Base-by-base conservation (phyloP, 441 rosid species). In the Sinapis alba region DNA sequence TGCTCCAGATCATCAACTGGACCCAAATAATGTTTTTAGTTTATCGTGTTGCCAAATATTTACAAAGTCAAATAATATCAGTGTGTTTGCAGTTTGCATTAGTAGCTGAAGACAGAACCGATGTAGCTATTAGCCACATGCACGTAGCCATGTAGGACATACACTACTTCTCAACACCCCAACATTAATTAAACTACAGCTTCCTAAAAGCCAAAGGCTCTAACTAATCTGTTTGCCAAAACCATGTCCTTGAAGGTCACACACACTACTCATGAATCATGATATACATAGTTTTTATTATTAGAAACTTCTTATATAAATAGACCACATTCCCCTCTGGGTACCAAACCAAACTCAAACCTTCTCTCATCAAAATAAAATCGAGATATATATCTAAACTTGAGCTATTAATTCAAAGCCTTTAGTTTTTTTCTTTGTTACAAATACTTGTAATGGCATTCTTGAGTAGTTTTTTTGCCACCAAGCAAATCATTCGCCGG, bases 331-430 rank as follows among this genome's bases (percentile, higher is more conserved):
- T 20, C 66, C 32, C 10, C 38, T 66, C 10, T n/a, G 19, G 65
- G 51, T 73, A 58, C 66, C n/a, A 47, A 74, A 58, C 36, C 62
- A 74, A 74, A 59, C 72, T 63, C n/a, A 41, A 57, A 74, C n/a
- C 72, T 66, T 45, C 67, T 66, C 27, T 65, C 59, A 45, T 65
- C 67, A 57, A 57, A 65, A 36, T 47, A 65, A 65, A 26, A 57
- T 45, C 67, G 45, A 32, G 1, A 62, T 9, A 36, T n/a, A 20
- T 20, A n/a, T n/a, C 26, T 72, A 21, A 62, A 64, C 21, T 56
- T 38, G 12, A 56, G 26, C n/a, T 7, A 64, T 64, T 23, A 4
- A 54, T 54, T 63, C 58, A 28, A 43, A 36, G 45, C 9, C 9
- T 30, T 30, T 7, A 30, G 7, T 7, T 13, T 41, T 57, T 53